phyloP scores from a whole-genome alignment of 78 protist species.

The Cyanophora paradoxa region DNA sequence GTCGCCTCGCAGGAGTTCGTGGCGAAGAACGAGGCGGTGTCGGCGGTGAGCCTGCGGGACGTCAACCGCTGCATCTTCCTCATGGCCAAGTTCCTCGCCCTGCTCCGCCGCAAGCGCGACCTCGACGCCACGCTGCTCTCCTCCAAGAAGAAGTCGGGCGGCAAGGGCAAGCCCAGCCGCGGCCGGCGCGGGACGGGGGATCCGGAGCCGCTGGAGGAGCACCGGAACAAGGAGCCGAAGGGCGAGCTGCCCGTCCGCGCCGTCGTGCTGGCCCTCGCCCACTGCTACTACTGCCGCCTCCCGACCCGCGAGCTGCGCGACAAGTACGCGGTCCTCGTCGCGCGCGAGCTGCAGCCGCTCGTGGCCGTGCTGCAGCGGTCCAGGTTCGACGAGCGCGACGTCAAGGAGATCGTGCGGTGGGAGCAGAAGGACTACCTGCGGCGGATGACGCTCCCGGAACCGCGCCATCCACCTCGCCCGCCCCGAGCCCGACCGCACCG shows the following conservation, averaged over 20 bases:
- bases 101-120: background rate
- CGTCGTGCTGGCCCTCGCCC: constrained; percentile 17
- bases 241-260: no score
- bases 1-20: background rate
- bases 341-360: background rate
- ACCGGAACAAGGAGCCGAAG: no score
- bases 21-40: background rate
- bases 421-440: background rate
- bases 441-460: constrained; percentile 24
- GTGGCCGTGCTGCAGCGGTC: no score
- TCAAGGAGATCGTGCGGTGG: background rate
- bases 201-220: no score
- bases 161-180: no score
- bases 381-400: no score
- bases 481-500: constrained; percentile 18
- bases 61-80: no score
- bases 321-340: background rate
- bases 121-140: background rate
- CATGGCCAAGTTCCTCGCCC: background rate
- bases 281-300: constrained; percentile 20
- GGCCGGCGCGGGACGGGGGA: background rate
- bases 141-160: no score
- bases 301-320: no score
- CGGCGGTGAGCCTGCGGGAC: background rate
- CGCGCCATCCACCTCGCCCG: constrained; percentile 37